Conservation (phyloP, 768 basidiomycete species). For the Psilocybe cyanescens region DNA sequence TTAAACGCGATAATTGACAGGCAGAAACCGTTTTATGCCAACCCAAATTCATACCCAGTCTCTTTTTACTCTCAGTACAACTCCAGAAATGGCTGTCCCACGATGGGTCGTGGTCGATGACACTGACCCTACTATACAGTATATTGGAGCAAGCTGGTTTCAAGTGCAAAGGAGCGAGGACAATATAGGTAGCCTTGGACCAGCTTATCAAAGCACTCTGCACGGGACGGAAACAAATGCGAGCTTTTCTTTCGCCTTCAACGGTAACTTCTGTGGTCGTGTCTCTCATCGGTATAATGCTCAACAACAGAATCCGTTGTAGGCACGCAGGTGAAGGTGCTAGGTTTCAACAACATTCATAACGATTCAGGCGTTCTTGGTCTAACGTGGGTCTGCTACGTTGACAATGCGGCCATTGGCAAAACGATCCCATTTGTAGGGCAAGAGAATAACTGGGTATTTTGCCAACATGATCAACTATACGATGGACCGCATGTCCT, state of each 20-base stretch:
- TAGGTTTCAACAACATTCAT: slow-evolving; percentile 20
- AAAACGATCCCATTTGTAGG: slow-evolving; percentile 15
- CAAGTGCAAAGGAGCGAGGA: slow-evolving; percentile 30
- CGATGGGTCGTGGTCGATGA: slow-evolving; percentile 41
- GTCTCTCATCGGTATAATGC: neutral
- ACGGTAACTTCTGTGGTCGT: slow-evolving; percentile 22
- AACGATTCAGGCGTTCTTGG: slow-evolving; percentile 23
- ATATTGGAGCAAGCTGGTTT: slow-evolving; percentile 34
- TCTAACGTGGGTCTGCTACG: slow-evolving; percentile 26
- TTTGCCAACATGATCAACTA: slow-evolving; percentile 23
- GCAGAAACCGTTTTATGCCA: too few relatives aligned
- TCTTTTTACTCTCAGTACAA: neutral
- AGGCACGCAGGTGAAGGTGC: slow-evolving; percentile 21
- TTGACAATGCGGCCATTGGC: slow-evolving; percentile 27
- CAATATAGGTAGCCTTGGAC: slow-evolving; percentile 33
- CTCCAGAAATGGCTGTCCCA: neutral
- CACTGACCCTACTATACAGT: slow-evolving; percentile 31
- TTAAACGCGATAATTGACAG: too few relatives aligned
- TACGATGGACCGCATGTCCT: slow-evolving; percentile 28
- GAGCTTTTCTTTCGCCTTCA: slow-evolving; percentile 32
- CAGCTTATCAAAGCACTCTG: slow-evolving; percentile 31
- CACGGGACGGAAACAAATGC: slow-evolving; percentile 33
- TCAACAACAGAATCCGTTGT: neutral
- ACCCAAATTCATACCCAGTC: neutral
- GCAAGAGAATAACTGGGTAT: slow-evolving; percentile 28